Evolutionary conservation across 257 asterid species (phyloP), one percentile per base, ranked within the genome.

Genomic region (Solanum pennellii): DNA sequence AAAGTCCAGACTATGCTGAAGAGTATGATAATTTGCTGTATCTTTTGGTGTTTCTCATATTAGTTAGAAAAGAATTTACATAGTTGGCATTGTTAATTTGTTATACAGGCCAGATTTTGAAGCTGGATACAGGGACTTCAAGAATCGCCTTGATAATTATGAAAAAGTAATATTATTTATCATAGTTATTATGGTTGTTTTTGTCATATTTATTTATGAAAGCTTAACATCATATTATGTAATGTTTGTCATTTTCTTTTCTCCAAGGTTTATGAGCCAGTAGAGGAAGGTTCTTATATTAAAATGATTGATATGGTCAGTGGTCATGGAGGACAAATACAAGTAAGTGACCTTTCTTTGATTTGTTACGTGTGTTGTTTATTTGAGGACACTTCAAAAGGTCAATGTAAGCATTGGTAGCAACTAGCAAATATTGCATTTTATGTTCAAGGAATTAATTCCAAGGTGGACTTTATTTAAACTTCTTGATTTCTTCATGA

Each of bases 301-400:
- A 97, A 97, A 90, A 95, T 96, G 98, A 97, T 96, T 91, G 99
- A 97, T 89, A 97, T 95, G 98, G 98, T 95, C 92, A 95, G 94
- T 88, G 99, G 99, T 90, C 90, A 94, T 60, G 99, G 99, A 87
- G 99, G 99, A 89, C 99, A 96, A 92, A 94, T 96, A 89, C 99
- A 97, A 89, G 99, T 95, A 92, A 83, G 92, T 90, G 37, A 86
- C 59, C 82, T 83, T 84, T 15, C 60, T 87, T 82, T 82, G 45
- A 82, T 82, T 82, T 52, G 45, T 82, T 49, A 29, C 65, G 6
- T 82, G 29, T 20, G 27, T 82, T 31, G 21, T 45, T 45, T 79
- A 45, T 77, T 79, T 18, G 66, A 79, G 84, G 84, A 45, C 84
- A 25, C 84, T 23, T 77, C 25, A 77, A 44, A 77, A 77, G 60